Conservation (phyloP, 2,329 filamentous ascomycete genomes). For the Pseudogymnoascus sp. region DNA sequence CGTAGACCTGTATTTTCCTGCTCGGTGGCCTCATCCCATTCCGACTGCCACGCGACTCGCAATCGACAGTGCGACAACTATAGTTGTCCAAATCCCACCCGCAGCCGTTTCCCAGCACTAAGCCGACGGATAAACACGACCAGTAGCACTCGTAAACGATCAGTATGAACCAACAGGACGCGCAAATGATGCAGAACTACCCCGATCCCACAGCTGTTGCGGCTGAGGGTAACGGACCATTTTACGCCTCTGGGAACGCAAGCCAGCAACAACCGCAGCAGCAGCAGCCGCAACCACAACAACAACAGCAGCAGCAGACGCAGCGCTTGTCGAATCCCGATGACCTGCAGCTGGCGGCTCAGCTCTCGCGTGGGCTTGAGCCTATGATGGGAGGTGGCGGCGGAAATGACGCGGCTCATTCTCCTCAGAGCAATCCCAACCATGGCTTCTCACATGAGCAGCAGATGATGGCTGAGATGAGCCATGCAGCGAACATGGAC, state of each 20-base stretch:
- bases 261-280: constrained; percentile 24
- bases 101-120: not conserved
- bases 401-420: constrained; percentile 16
- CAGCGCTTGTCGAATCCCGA: constrained; percentile 33
- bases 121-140: not conserved
- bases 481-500: constrained; percentile 28
- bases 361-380: not conserved
- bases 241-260: constrained; percentile 24
- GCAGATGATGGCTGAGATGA: constrained; percentile 35
- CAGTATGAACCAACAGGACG: constrained; percentile 22
- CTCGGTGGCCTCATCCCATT: not conserved
- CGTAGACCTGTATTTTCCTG: not conserved
- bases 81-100: not conserved
- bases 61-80: constrained; percentile 8
- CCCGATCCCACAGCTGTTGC: constrained; percentile 25
- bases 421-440: constrained; percentile 18
- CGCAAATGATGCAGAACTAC: constrained; percentile 28
- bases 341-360: constrained; percentile 32
- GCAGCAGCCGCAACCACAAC: constrained; percentile 24
- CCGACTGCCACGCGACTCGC: not conserved
- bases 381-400: not conserved
- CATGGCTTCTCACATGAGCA: constrained; percentile 34
- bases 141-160: not conserved
- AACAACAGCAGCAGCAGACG: constrained; percentile 25
- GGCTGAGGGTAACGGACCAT: constrained; percentile 19